phyloP scores from a whole-genome alignment of 257 asterid species.

The Solanum piurae region DNA sequence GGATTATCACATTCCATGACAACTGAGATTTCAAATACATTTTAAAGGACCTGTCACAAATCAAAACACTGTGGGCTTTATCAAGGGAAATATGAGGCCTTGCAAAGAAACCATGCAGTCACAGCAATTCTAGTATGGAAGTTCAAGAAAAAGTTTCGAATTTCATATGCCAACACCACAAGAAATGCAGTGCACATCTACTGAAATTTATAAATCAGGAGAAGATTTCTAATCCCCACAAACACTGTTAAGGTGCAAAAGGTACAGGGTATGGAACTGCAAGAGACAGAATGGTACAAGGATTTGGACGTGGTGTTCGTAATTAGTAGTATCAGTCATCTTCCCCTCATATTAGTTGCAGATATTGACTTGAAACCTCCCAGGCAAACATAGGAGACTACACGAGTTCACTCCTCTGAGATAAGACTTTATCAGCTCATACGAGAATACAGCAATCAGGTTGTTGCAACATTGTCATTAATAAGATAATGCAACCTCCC shows the following conservation, averaged over 20 bases:
- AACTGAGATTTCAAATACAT: conserved; percentile 54
- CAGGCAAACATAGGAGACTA: neutral
- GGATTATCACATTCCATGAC: conserved; percentile 55
- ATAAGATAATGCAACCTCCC: neutral
- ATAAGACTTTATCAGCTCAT: neutral
- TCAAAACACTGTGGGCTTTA: neutral
- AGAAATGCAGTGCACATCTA: neutral
- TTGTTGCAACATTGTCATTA: neutral
- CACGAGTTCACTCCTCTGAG: neutral
- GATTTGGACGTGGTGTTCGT: neutral
- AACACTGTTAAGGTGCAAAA: neutral
- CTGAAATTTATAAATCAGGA: neutral
- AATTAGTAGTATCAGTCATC: neutral
- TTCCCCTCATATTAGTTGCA: neutral
- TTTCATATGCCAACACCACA: neutral
- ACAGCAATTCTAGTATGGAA: neutral
- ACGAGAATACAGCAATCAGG: neutral
- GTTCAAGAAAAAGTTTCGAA: neutral
- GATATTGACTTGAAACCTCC: neutral
- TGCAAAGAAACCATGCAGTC: neutral
- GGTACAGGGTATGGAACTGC: neutral
- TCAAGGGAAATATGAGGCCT: neutral
- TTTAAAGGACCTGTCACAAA: conserved; percentile 5
- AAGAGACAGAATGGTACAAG: neutral
- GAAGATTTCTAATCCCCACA: neutral